phyloP scores from a whole-genome alignment of 1,139 yeast genomes.

The Wickerhamomyces sp. region DNA sequence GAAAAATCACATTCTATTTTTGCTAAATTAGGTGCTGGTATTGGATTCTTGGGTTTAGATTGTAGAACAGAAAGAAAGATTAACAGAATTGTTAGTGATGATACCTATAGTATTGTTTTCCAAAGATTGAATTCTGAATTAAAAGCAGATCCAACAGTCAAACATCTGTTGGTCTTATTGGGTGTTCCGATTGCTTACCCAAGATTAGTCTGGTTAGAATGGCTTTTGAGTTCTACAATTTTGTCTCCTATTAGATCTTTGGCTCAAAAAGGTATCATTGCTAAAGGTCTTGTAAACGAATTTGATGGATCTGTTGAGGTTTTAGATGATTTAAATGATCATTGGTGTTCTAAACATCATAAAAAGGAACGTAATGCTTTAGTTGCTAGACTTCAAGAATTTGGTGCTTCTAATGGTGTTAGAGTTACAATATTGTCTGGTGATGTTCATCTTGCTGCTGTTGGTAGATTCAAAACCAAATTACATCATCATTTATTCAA shows the following conservation, averaged over 20 bases:
- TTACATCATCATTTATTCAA: constrained; percentile 38
- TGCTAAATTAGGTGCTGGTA: constrained; percentile 66
- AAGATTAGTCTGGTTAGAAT: constrained; percentile 84
- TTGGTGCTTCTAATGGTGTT: constrained; percentile 59
- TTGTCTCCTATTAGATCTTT: constrained; percentile 63
- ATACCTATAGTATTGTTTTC: constrained; percentile 60
- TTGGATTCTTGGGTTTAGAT: constrained; percentile 75
- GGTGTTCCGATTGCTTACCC: constrained; percentile 97
- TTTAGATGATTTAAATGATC: constrained; percentile 89
- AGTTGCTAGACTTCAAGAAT: constrained; percentile 49
- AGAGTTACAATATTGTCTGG: constrained; percentile 85
- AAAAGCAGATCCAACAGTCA: constrained; percentile 44
- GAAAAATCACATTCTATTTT: constrained; percentile 64
- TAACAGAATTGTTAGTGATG: constrained; percentile 47
- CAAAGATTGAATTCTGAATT: constrained; percentile 54
- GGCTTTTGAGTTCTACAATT: constrained; percentile 55
- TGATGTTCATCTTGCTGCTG: constrained; percentile 85
- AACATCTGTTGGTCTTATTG: constrained; percentile 75
- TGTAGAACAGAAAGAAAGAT: constrained; percentile 87
- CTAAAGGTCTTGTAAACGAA: constrained; percentile 73
- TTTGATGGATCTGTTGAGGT: constrained; percentile 90
- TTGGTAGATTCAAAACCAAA: constrained; percentile 71
- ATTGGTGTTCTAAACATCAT: constrained; percentile 90
- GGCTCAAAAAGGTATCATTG: constrained; percentile 63
- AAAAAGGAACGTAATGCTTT: constrained; percentile 70